Evolutionary conservation across 305 asterid species (phyloP).

Genomic region (Nicotiana rustica): DNA sequence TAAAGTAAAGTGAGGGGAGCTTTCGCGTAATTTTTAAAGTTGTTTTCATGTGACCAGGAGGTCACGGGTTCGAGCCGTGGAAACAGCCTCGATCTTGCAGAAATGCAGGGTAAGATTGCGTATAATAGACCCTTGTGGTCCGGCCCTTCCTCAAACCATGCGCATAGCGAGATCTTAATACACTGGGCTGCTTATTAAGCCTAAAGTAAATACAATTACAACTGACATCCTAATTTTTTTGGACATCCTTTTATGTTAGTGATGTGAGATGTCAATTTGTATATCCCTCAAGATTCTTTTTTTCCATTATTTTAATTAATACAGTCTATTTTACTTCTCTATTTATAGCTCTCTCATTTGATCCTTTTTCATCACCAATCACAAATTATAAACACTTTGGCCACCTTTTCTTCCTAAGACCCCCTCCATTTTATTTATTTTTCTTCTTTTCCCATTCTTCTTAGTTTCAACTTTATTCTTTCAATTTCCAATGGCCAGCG

Average conservation of each 20-base stretch:
- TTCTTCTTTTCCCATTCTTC: constrained; percentile 7
- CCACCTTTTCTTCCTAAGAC: constrained; percentile 8
- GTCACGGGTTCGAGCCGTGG: too few species aligned
- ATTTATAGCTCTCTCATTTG: constrained; percentile 34
- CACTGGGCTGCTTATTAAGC: too few species aligned
- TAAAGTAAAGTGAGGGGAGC: too few species aligned
- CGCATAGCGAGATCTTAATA: too few species aligned
- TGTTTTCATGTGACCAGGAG: too few species aligned
- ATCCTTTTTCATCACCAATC: constrained; percentile 33
- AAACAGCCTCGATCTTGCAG: too few species aligned
- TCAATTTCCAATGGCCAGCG: constrained; percentile 36
- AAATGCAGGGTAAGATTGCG: too few species aligned
- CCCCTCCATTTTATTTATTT: constrained; percentile 13
- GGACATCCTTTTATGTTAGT: constrained; percentile 16
- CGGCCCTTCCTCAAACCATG: too few species aligned
- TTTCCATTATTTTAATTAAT: background rate
- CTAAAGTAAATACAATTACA: constrained; percentile 16
- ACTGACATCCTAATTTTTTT: constrained; percentile 32
- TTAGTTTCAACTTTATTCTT: background rate
- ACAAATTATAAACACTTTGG: constrained; percentile 8
- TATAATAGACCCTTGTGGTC: too few species aligned
- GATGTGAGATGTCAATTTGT: constrained; percentile 36
- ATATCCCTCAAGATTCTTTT: constrained; percentile 33
- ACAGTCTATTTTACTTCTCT: constrained; percentile 32
- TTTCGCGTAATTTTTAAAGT: too few species aligned